Evolutionary conservation across 352 stramenopile species (phyloP).

Genomic region (Phytopythium delawarense): DNA sequence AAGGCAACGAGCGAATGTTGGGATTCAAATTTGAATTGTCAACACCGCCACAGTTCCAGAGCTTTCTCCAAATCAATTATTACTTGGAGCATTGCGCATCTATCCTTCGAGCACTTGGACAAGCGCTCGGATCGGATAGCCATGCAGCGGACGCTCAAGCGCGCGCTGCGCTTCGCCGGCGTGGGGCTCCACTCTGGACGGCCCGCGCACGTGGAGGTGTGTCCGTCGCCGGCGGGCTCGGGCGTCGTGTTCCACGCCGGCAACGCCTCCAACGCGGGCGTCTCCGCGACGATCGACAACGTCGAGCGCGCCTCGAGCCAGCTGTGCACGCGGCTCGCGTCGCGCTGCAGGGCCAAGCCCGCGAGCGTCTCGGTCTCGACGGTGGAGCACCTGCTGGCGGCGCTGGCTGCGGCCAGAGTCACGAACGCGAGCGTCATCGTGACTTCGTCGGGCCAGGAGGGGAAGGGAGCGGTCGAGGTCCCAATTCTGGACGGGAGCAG

Average conservation of each 20-base stretch:
- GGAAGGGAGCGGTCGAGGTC: conserved; percentile 27
- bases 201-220: conserved; percentile 25
- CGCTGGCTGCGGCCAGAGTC: conserved; percentile 39
- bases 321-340: conserved; percentile 53
- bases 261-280: background rate
- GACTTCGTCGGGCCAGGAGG: background rate
- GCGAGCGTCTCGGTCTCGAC: conserved; percentile 41
- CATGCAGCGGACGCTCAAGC: conserved; percentile 43
- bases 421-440: conserved; percentile 39
- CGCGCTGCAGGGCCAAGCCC: background rate
- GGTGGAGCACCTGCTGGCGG: conserved; percentile 68
- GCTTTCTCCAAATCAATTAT: background rate
- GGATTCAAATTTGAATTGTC: too few species aligned
- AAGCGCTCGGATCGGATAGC: conserved; percentile 5
- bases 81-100: too few species aligned
- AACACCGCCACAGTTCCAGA: background rate
- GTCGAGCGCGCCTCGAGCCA: conserved; percentile 39
- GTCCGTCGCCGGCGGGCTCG: conserved; percentile 22
- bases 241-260: conserved; percentile 31
- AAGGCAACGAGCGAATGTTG: too few species aligned
- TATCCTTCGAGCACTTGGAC: background rate
- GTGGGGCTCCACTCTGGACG: conserved; percentile 58
- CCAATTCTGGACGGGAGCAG: conserved; percentile 70
- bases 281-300: conserved; percentile 28
- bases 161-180: conserved; percentile 43